Percentiles rank a stretch among this genome's conserved stretches.
Evolutionary conservation across 176 grass and related monocot genomes (phyloP).

Genomic region (Oryza meyeriana): DNA sequence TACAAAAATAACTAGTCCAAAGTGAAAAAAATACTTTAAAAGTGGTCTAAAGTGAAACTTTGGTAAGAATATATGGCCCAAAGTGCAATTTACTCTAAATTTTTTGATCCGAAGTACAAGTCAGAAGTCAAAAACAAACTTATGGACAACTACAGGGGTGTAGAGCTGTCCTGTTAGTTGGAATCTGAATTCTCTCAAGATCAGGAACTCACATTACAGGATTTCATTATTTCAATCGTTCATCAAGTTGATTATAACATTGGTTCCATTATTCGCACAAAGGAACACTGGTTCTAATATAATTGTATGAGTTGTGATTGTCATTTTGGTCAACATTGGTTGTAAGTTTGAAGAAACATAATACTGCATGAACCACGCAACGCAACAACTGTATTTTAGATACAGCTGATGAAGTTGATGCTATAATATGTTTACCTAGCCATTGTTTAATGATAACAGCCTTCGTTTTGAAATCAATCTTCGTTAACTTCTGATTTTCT

Average conservation of each 20-base stretch:
- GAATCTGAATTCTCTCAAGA: not conserved
- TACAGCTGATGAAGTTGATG: not conserved
- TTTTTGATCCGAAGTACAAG: not conserved
- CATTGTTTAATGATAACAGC: not conserved
- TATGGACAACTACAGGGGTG: not conserved
- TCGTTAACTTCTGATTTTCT: not conserved
- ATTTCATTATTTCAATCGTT: not conserved
- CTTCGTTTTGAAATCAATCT: not conserved
- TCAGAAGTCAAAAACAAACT: slow-evolving; percentile 2
- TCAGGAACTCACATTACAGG: not conserved
- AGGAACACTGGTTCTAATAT: not conserved
- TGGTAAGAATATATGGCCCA: no score
- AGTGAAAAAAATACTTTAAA: no score
- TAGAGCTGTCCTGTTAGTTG: not conserved
- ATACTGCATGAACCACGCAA: not conserved
- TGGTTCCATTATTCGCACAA: not conserved
- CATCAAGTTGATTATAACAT: not conserved
- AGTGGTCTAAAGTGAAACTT: no score
- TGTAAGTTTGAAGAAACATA: not conserved
- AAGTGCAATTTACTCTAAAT: no score
- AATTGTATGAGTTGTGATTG: not conserved
- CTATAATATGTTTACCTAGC: not conserved
- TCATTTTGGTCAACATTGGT: not conserved
- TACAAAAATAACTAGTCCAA: no score
- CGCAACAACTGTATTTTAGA: not conserved